Conservation (phyloP, 305 asterid species). For the Galium porrigens region DNA sequence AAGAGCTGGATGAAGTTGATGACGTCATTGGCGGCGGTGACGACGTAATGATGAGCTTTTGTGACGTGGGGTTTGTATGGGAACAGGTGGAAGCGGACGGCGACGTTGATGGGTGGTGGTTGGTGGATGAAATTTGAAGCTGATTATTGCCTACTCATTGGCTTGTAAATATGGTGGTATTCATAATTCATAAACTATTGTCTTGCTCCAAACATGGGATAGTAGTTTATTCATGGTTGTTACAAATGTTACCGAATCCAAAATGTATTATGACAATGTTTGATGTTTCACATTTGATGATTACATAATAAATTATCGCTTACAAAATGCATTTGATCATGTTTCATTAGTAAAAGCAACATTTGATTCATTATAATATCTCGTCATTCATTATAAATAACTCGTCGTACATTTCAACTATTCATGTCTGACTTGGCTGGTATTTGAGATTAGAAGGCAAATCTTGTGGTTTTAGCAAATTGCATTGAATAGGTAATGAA, state of each 20-base stretch:
- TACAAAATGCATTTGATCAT: background rate
- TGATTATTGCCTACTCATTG: background rate
- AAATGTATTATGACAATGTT: background rate
- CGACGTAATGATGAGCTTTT: slow-evolving; percentile 36
- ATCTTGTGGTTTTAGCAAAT: background rate
- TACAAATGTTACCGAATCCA: background rate
- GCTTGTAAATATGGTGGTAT: background rate
- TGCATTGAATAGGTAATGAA: background rate
- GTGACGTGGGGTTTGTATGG: slow-evolving; percentile 49
- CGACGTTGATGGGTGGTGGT: slow-evolving; percentile 56
- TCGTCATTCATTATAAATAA: too few species aligned
- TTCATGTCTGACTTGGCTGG: too few species aligned
- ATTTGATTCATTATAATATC: too few species aligned
- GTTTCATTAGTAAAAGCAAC: too few species aligned
- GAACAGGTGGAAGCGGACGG: slow-evolving; percentile 23
- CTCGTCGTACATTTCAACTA: too few species aligned
- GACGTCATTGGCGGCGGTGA: slow-evolving; percentile 8
- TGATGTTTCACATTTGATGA: background rate
- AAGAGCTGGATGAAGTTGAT: slow-evolving; percentile 10
- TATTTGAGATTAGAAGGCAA: background rate
- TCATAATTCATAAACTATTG: background rate
- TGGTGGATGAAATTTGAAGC: slow-evolving; percentile 33
- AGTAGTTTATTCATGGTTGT: background rate
- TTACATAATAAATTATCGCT: background rate
- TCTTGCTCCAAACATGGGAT: slow-evolving; percentile 1